Evolutionary conservation across 345 rosid species (phyloP), one percentile per base, ranked within the genome.

Genomic region (Garcia nutans): DNA sequence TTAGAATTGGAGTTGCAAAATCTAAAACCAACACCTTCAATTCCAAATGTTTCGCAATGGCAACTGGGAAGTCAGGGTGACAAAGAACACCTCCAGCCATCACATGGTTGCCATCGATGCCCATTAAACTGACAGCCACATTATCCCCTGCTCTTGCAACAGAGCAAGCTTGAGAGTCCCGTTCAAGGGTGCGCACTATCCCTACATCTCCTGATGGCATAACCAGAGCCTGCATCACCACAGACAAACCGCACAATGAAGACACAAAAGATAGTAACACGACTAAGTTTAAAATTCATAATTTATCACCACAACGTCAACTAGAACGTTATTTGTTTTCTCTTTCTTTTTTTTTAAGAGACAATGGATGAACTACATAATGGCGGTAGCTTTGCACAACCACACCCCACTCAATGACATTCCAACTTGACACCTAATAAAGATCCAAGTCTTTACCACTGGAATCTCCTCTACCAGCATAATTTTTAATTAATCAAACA

Each of bases 91-190:
- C 99, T 37, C 99, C 98, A 74, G 98, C 86, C 80, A 91, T 87
- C 58, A 89, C 91, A 76, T 81, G 73, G 78, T 75, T 87, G 49
- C 78, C 90, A 68, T 93, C 98, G 24, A 96, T 76, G 65, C 98
- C 97, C 68, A 79, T 88, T 78, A 96, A 89, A 82, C 81, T 83
- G 65, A 89, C 85, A 28, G 87, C 84, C 64, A 90, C 92, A 55
- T 85, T 91, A 84, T 96, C 99, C 71, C 98, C 99, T 50, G 97
- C 95, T 87, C 97, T 91, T 31, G 92, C 99, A 49, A 92, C 61
- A 37, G 85, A 70, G 80, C 93, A 89, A 65, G 90, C 75, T 81
- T 79, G 86, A 50, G 98, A 92, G 76, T 91, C 92, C 17, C 89
- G 88, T 80, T 92, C 97, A 62, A 96, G 82, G 60, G 89, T 83